Conservation (phyloP, 192 early-diverging fungal species). For the Backusella mclennaniae region DNA sequence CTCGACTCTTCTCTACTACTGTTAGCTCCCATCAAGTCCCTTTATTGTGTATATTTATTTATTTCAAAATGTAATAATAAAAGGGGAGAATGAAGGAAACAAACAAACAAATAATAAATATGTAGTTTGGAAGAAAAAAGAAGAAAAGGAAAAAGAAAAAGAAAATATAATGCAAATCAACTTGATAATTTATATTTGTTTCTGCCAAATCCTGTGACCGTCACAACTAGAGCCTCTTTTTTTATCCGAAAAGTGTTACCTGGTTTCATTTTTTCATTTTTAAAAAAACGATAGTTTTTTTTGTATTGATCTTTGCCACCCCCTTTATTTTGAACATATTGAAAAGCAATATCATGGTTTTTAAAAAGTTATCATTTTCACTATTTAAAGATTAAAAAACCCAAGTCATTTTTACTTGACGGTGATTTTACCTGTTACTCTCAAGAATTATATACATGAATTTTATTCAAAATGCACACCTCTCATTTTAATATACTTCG, state of each 20-base stretch:
- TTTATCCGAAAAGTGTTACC: neutral
- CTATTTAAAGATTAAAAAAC: too few relatives aligned
- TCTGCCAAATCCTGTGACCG: constrained; percentile 10
- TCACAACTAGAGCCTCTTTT: neutral
- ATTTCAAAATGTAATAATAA: neutral
- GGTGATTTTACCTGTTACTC: neutral
- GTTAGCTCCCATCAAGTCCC: neutral
- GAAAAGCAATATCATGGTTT: neutral
- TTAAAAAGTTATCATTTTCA: neutral
- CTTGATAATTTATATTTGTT: constrained; percentile 5
- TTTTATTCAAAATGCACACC: neutral
- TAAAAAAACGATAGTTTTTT: neutral
- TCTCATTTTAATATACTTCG: neutral
- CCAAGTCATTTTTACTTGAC: neutral
- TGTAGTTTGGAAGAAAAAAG: neutral
- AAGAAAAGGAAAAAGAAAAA: neutral
- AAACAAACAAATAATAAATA: neutral
- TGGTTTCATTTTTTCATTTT: neutral
- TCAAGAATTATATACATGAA: neutral
- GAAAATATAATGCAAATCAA: neutral
- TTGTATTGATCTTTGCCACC: neutral
- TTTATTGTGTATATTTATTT: neutral
- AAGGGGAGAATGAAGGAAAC: neutral
- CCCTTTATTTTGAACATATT: neutral
- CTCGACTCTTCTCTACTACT: constrained; percentile 6